Percentiles rank a stretch among this genome's conserved stretches.
Evolutionary conservation across 257 asterid genomes (phyloP).

Genomic region (Thymus mandschuricus): DNA sequence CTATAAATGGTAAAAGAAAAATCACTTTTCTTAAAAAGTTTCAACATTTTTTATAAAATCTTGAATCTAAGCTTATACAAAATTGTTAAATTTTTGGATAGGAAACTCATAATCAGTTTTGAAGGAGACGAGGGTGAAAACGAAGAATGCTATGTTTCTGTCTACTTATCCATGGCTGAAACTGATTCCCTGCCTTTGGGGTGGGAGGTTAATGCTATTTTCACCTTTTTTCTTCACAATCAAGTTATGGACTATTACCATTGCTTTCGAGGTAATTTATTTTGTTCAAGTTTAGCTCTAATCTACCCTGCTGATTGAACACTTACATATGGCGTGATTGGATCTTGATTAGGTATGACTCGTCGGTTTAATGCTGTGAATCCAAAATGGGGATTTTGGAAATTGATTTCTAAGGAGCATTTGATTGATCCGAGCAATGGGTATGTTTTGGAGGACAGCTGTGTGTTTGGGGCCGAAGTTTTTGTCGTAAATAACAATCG

Average conservation of each 20-base stretch:
- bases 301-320: no score
- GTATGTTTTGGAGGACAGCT: slow-evolving; percentile 27
- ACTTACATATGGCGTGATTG: no score
- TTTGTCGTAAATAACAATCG: slow-evolving; percentile 13
- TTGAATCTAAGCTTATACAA: no score
- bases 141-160: not conserved
- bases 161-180: not conserved
- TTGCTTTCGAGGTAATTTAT: no score
- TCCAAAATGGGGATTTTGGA: slow-evolving; percentile 29
- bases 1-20: no score
- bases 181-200: not conserved
- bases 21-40: no score
- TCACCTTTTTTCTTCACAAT: no score
- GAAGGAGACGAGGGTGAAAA: not conserved
- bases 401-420: slow-evolving; percentile 19
- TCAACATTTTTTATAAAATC: no score
- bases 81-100: no score
- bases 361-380: slow-evolving; percentile 22
- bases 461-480: slow-evolving; percentile 40
- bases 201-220: not conserved
- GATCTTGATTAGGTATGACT: not conserved
- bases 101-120: not conserved
- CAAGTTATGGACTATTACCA: no score
- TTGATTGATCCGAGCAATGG: slow-evolving; percentile 31
- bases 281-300: no score